Evolutionary conservation across 2,329 filamentous ascomycete genomes (phyloP).

Genomic region (Dothistroma septosporum): DNA sequence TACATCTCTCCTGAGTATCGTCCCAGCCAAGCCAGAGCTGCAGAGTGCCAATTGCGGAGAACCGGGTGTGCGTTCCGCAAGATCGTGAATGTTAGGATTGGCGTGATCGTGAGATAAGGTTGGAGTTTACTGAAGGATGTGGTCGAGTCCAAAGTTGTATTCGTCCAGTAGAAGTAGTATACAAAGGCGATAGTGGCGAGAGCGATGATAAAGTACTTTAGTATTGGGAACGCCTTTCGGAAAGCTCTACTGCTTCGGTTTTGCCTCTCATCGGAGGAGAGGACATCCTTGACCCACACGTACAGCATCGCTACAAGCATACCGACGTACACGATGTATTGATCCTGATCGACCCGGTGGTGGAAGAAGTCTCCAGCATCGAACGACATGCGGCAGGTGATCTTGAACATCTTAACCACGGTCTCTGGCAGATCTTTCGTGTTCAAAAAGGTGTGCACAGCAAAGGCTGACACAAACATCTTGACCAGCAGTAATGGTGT

Average conservation of each 20-base stretch:
- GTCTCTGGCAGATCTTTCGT: slow-evolving; percentile 44
- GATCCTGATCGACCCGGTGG: slow-evolving; percentile 51
- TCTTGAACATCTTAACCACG: slow-evolving; percentile 37
- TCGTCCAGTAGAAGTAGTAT: slow-evolving; percentile 34
- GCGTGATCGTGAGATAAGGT: slow-evolving; percentile 52
- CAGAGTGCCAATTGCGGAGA: slow-evolving; percentile 45
- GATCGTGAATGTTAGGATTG: slow-evolving; percentile 51
- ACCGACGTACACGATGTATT: slow-evolving; percentile 55
- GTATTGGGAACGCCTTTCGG: slow-evolving; percentile 23
- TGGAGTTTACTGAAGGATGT: slow-evolving; percentile 49
- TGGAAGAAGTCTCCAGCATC: slow-evolving; percentile 46
- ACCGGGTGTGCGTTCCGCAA: slow-evolving; percentile 48
- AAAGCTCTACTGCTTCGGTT: slow-evolving; percentile 5
- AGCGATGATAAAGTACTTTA: slow-evolving; percentile 10
- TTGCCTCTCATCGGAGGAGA: slow-evolving; percentile 11
- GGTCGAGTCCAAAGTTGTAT: slow-evolving; percentile 33
- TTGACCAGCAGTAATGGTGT: slow-evolving; percentile 46
- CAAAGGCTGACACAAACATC: slow-evolving; percentile 43
- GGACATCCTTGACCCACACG: slow-evolving; percentile 29
- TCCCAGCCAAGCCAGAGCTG: slow-evolving; percentile 53
- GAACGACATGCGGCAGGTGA: slow-evolving; percentile 49
- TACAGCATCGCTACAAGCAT: slow-evolving; percentile 49
- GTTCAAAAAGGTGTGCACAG: slow-evolving; percentile 39
- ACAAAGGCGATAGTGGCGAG: slow-evolving; percentile 16
- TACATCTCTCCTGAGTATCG: slow-evolving; percentile 57